A percentile compares a stretch with the other conserved stretches of the same genome.
These are phyloP conservation scores for Neonectria neomacrospora DNA, from an alignment of 2,329 filamentous ascomycete species.

Conservation along the genomic window DNA sequence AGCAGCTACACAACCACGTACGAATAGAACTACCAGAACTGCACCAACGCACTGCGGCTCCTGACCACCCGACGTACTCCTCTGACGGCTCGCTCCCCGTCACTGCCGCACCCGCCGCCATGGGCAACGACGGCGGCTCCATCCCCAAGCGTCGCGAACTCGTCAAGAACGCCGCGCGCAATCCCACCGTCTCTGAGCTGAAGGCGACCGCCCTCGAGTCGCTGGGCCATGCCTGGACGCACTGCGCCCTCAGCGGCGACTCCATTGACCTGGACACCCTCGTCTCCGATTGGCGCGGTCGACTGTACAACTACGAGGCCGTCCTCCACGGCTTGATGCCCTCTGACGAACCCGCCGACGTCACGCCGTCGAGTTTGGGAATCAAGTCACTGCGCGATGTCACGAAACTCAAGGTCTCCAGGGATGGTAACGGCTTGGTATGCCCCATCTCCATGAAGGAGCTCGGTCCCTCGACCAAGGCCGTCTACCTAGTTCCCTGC, in stretches of 20 bases:
- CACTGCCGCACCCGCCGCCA: constrained; percentile 52
- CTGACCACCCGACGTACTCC: not conserved
- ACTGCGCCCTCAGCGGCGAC: constrained; percentile 86
- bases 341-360: constrained; percentile 66
- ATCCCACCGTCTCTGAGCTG: constrained; percentile 83
- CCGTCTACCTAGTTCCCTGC: constrained; percentile 92
- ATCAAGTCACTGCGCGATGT: constrained; percentile 88
- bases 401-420: constrained; percentile 80
- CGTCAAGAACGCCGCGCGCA: constrained; percentile 89
- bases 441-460: constrained; percentile 91
- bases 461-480: constrained; percentile 80
- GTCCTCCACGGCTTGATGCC: constrained; percentile 73
- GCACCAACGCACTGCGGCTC: not conserved
- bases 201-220: constrained; percentile 90
- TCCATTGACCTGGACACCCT: constrained; percentile 75
- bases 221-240: constrained; percentile 86
- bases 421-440: constrained; percentile 69
- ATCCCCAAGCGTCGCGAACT: constrained; percentile 96
- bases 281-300: constrained; percentile 85
- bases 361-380: constrained; percentile 60
- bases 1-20: not conserved
- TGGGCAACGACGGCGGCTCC: constrained; percentile 98
- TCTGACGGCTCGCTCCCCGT: not conserved
- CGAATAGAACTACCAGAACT: constrained; percentile 6
- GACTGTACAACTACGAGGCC: constrained; percentile 94